phyloP scores from a whole-genome alignment of 2,329 filamentous ascomycete genomes.

The Cladosporium oxysporum region DNA sequence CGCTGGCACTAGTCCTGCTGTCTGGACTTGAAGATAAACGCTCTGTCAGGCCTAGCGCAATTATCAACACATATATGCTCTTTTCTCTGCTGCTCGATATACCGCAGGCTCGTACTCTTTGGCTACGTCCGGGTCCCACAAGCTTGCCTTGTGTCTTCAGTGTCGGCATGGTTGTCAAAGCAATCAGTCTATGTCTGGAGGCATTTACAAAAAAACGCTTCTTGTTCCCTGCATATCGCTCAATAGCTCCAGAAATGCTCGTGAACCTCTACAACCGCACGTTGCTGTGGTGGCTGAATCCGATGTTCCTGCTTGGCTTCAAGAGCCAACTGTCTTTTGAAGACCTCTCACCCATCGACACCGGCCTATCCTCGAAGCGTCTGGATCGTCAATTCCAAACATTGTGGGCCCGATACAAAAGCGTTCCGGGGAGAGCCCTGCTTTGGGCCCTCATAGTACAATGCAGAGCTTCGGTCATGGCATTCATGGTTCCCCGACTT shows the following conservation, averaged over 20 bases:
- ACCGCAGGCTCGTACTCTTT: conserved; percentile 29
- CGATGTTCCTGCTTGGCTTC: conserved; percentile 34
- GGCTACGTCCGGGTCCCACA: conserved; percentile 23
- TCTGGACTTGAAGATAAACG: conserved; percentile 26
- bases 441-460: conserved; percentile 1
- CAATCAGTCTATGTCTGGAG: conserved; percentile 27
- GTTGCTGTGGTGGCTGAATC: conserved; percentile 42
- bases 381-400: conserved; percentile 6
- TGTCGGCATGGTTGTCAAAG: conserved; percentile 24
- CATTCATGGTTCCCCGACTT: conserved; percentile 5
- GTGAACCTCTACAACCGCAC: conserved; percentile 31
- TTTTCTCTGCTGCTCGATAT: conserved; percentile 25
- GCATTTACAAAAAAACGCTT: conserved; percentile 25
- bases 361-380: conserved; percentile 20
- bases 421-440: not conserved
- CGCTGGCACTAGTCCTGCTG: conserved; percentile 24
- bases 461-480: not conserved
- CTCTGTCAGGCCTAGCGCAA: conserved; percentile 24
- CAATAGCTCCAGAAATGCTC: conserved; percentile 26
- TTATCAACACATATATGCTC: conserved; percentile 28
- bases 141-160: conserved; percentile 24
- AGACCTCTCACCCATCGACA: conserved; percentile 28
- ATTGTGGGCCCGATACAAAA: not conserved
- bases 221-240: conserved; percentile 23
- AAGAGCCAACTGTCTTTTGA: conserved; percentile 27